Evolutionary conservation across 73 alveolate species (phyloP).

Genomic region (Paramecium biaurelia): DNA sequence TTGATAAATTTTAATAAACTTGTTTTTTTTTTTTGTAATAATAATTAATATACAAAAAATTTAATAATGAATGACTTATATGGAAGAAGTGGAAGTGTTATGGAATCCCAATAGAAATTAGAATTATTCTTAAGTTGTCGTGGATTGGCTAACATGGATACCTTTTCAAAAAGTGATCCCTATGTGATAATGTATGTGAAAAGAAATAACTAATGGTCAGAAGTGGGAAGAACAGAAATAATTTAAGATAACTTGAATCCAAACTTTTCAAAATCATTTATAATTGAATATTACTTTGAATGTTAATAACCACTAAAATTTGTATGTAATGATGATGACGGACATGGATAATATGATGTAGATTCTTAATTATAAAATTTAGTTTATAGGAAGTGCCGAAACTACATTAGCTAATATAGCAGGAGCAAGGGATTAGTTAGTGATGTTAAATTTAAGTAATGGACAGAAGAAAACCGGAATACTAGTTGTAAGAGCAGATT

Average conservation of each 20-base stretch:
- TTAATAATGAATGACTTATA: conserved; percentile 7
- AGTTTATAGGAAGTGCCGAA: conserved; percentile 27
- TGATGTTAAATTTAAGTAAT: not conserved
- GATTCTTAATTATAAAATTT: not conserved
- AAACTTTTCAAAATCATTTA: conserved; percentile 70
- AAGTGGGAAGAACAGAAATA: conserved; percentile 72
- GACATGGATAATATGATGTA: conserved; percentile 36
- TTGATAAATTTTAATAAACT: not conserved
- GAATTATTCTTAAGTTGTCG: conserved; percentile 72
- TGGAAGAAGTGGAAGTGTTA: conserved; percentile 38
- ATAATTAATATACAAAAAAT: not conserved
- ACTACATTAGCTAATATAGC: conserved; percentile 25
- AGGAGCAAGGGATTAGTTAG: conserved; percentile 7
- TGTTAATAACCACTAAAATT: conserved; percentile 44
- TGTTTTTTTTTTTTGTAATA: not conserved
- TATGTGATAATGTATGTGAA: conserved; percentile 63
- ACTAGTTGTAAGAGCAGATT: not conserved
- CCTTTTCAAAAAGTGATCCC: conserved; percentile 78
- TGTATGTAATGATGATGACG: conserved; percentile 23
- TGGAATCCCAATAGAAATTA: conserved; percentile 56
- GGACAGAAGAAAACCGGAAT: not conserved
- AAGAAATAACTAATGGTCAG: conserved; percentile 54
- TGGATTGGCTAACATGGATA: conserved; percentile 70
- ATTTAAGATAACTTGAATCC: conserved; percentile 76
- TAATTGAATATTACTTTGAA: conserved; percentile 73